phyloP scores from a whole-genome alignment of 2,329 filamentous ascomycete species.

The Fusarium subtropicale region DNA sequence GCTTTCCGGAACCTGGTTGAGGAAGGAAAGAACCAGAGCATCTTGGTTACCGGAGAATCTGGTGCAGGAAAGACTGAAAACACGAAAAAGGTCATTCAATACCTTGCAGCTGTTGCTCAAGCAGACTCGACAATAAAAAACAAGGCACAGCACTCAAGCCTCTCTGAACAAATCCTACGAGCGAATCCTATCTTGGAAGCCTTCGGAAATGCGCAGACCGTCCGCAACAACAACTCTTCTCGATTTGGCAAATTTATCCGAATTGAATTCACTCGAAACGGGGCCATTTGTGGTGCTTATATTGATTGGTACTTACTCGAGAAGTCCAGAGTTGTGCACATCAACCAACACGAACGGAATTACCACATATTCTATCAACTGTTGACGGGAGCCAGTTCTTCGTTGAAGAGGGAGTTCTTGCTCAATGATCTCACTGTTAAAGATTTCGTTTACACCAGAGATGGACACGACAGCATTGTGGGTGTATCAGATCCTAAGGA shows the following conservation, averaged over 20 bases:
- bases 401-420: constrained; percentile 80
- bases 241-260: constrained; percentile 99
- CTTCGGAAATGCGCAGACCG: constrained; percentile 97
- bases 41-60: constrained; percentile 96
- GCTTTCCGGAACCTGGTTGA: constrained; percentile 96
- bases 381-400: constrained; percentile 80
- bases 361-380: constrained; percentile 99
- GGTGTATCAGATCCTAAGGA: constrained; percentile 92
- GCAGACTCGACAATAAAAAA: constrained; percentile 77
- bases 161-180: constrained; percentile 95
- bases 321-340: constrained; percentile 94
- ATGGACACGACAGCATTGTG: constrained; percentile 90
- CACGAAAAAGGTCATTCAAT: constrained; percentile 99
- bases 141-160: constrained; percentile 76
- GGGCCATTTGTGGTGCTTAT: constrained; percentile 93
- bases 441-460: constrained; percentile 90
- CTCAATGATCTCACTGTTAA: constrained; percentile 80
- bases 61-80: constrained; percentile 99
- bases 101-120: constrained; percentile 92
- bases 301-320: constrained; percentile 99
- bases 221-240: constrained; percentile 98
- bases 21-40: constrained; percentile 96
- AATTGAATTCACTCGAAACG: constrained; percentile 89
- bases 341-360: constrained; percentile 89
- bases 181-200: constrained; percentile 98